These are phyloP conservation scores for Cladosporium sp. DNA, from an alignment of 2,329 filamentous ascomycete species.

Conservation along the genomic window DNA sequence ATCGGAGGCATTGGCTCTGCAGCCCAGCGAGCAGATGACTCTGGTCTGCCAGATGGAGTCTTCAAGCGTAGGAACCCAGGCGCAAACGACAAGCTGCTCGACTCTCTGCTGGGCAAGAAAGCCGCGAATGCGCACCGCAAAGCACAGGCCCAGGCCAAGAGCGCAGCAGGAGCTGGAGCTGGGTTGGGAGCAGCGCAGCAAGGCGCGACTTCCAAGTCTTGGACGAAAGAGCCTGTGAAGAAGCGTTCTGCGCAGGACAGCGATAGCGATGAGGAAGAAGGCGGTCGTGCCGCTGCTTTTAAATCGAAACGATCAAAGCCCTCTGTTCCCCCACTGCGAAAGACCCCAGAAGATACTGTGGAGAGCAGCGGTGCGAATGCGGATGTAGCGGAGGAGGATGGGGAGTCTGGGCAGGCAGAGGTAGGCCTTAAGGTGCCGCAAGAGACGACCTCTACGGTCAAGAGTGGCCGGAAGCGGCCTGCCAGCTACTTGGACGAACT, in stretches of 20 bases:
- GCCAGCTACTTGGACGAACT: conserved; percentile 53
- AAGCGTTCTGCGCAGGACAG: conserved; percentile 14
- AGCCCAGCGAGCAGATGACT: conserved; percentile 10
- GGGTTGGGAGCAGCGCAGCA: neutral
- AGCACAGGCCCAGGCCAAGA: conserved; percentile 15
- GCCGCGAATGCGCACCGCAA: conserved; percentile 30
- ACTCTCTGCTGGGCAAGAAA: conserved; percentile 40
- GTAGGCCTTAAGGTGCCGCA: neutral
- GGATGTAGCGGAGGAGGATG: conserved; percentile 24
- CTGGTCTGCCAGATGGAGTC: conserved; percentile 28
- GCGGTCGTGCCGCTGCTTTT: conserved; percentile 22
- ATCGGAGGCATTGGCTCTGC: conserved; percentile 17
- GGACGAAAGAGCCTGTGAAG: conserved; percentile 8
- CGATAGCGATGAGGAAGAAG: conserved; percentile 34
- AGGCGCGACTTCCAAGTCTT: conserved; percentile 8
- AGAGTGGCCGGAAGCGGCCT: conserved; percentile 33
- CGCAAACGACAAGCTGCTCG: conserved; percentile 40
- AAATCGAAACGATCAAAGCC: conserved; percentile 18
- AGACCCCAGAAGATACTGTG: neutral
- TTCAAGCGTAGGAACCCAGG: conserved; percentile 33
- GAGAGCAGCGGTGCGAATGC: neutral
- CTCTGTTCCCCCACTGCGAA: neutral
- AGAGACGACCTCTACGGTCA: neutral
- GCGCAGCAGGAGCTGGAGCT: neutral
- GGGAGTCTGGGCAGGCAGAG: conserved; percentile 32